Evolutionary conservation across 768 basidiomycete species (phyloP).

Genomic region (Tylopilus vinaceipallidus): DNA sequence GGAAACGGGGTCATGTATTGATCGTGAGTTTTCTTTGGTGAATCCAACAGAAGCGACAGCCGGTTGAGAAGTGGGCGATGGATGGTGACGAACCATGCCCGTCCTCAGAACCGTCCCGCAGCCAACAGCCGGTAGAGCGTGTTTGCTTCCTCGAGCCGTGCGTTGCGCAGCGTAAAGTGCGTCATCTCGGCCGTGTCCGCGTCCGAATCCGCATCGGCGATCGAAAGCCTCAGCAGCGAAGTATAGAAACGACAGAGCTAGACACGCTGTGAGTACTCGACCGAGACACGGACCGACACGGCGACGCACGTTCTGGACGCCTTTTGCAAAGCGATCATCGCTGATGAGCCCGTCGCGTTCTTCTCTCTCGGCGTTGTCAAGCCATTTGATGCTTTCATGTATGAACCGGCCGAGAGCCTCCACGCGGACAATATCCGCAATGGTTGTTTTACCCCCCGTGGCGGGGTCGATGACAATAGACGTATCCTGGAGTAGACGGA

Average conservation of each 20-base stretch:
- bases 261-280: background rate
- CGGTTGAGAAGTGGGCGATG: background rate
- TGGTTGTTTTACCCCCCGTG: slow-evolving; percentile 50
- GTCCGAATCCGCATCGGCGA: slow-evolving; percentile 64
- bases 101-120: slow-evolving; percentile 30
- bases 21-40: slow-evolving; percentile 9
- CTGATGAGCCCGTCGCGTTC: slow-evolving; percentile 65
- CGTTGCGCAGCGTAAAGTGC: slow-evolving; percentile 69
- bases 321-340: slow-evolving; percentile 72
- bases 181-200: slow-evolving; percentile 75
- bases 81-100: too few species aligned
- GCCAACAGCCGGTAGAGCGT: slow-evolving; percentile 66
- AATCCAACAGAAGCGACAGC: slow-evolving; percentile 18
- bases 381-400: slow-evolving; percentile 65
- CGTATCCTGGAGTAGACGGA: slow-evolving; percentile 62
- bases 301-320: slow-evolving; percentile 62
- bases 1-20: background rate
- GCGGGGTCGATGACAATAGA: slow-evolving; percentile 42
- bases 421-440: slow-evolving; percentile 60
- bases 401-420: slow-evolving; percentile 73
- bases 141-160: slow-evolving; percentile 77
- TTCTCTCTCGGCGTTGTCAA: slow-evolving; percentile 68
- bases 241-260: slow-evolving; percentile 78
- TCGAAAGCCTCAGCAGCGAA: slow-evolving; percentile 62
- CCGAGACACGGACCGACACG: background rate